A percentile compares a stretch with the other conserved stretches of the same genome.
These are phyloP conservation scores for Leucocoprinus leucothites DNA, from an alignment of 768 basidiomycete genomes.

Conservation along the genomic window DNA sequence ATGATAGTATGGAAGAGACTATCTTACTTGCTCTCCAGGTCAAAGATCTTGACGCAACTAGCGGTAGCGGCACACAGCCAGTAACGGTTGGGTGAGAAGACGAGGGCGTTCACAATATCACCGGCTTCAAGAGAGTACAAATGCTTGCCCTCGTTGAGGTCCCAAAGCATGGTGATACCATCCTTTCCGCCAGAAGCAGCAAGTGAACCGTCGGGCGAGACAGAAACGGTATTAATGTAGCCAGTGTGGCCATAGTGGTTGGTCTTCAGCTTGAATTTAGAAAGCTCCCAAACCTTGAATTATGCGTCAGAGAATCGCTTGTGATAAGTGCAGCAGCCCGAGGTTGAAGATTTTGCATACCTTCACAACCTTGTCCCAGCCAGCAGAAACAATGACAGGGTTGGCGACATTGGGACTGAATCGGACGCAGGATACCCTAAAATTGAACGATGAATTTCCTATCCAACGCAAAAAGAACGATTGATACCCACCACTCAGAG, in stretches of 20 bases:
- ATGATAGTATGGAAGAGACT: not conserved
- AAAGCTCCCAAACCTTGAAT: slow-evolving; percentile 95
- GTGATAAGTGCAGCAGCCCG: not conserved
- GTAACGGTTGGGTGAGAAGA: slow-evolving; percentile 99
- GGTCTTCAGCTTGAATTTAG: slow-evolving; percentile 99
- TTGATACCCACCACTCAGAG: slow-evolving; percentile 72
- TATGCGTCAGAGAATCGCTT: slow-evolving; percentile 69
- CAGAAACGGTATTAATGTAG: slow-evolving; percentile 98
- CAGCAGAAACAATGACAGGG: slow-evolving; percentile 98
- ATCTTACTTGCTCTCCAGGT: slow-evolving; percentile 95
- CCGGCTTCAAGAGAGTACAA: slow-evolving; percentile 99
- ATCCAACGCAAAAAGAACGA: slow-evolving; percentile 16
- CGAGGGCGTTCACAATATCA: slow-evolving; percentile 97
- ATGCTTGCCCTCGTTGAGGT: slow-evolving; percentile 99
- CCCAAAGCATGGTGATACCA: slow-evolving; percentile 99
- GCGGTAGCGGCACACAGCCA: slow-evolving; percentile 99
- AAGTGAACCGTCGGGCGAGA: slow-evolving; percentile 98
- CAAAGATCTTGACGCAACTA: slow-evolving; percentile 98
- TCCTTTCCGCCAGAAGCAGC: slow-evolving; percentile 99
- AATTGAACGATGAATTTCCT: slow-evolving; percentile 10
- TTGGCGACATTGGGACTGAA: slow-evolving; percentile 98
- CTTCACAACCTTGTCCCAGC: slow-evolving; percentile 99
- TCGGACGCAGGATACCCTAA: slow-evolving; percentile 97
- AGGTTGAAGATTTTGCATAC: slow-evolving; percentile 44
- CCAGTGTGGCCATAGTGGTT: slow-evolving; percentile 99